Evolutionary conservation across 768 basidiomycete genomes (phyloP).

Genomic region (Pseudohyphozyma bogoriensis): DNA sequence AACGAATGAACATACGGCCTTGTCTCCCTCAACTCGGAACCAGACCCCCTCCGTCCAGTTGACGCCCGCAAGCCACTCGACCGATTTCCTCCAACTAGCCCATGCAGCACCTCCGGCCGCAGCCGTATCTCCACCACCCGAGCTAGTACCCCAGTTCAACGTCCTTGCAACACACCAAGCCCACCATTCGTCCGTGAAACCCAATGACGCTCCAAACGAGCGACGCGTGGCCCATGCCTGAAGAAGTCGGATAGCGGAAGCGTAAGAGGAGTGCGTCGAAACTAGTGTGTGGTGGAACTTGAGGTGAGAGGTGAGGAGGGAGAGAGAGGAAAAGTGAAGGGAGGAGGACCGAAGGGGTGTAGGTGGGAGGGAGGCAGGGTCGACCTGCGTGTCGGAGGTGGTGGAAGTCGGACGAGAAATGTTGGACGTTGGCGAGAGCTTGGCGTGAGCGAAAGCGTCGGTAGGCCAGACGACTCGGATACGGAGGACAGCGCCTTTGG

Average conservation of each 20-base stretch:
- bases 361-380: conserved; percentile 38
- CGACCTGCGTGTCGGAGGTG: conserved; percentile 18
- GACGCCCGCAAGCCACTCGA: conserved; percentile 26
- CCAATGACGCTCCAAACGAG: conserved; percentile 43
- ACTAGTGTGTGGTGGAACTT: conserved; percentile 49
- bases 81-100: conserved; percentile 26
- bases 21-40: conserved; percentile 9
- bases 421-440: conserved; percentile 60
- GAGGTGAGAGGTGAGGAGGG: conserved; percentile 43
- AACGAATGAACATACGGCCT: background rate
- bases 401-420: conserved; percentile 49
- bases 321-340: conserved; percentile 47
- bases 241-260: conserved; percentile 64
- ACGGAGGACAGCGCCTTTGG: conserved; percentile 56
- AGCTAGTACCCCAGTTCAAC: conserved; percentile 11
- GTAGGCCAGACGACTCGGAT: conserved; percentile 60
- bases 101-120: conserved; percentile 26
- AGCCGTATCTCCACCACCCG: conserved; percentile 3
- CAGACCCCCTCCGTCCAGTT: conserved; percentile 27
- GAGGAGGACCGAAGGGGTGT: conserved; percentile 71
- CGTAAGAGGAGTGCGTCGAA: conserved; percentile 50
- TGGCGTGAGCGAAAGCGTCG: conserved; percentile 46
- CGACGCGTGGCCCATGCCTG: conserved; percentile 84
- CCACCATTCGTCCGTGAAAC: conserved; percentile 22
- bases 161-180: conserved; percentile 23